A percentile compares a stretch with the other conserved stretches of the same genome.
Evolutionary conservation across 345 rosid genomes (phyloP).

Genomic region (Hibiscus trionum): DNA sequence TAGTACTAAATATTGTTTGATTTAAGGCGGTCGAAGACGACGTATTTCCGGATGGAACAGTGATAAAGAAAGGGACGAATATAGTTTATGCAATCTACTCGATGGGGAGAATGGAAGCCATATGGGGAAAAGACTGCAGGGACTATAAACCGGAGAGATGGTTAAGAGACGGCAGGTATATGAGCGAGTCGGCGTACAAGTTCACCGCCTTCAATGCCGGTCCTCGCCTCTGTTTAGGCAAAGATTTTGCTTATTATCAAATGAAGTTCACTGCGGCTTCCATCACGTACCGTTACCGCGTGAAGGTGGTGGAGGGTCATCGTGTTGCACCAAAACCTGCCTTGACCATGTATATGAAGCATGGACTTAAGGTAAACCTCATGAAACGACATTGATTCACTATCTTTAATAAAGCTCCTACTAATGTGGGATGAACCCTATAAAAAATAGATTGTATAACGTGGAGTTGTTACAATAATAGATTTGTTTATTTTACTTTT

Average conservation of each 20-base stretch:
- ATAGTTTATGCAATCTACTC: background rate
- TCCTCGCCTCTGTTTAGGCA: conserved; percentile 84
- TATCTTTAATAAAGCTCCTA: background rate
- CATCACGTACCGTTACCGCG: conserved; percentile 47
- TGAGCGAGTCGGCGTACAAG: conserved; percentile 83
- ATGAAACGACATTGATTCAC: background rate
- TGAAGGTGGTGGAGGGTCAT: conserved; percentile 52
- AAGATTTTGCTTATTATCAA: conserved; percentile 90
- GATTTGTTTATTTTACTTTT: background rate
- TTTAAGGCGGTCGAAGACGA: conserved; percentile 69
- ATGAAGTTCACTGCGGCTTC: conserved; percentile 83
- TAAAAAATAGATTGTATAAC: background rate
- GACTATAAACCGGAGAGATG: conserved; percentile 88
- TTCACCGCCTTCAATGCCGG: conserved; percentile 95
- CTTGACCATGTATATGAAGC: conserved; percentile 91
- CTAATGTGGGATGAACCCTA: background rate
- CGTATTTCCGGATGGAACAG: conserved; percentile 77
- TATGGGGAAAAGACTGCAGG: conserved; percentile 36
- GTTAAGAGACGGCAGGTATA: conserved; percentile 67
- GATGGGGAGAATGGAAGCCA: background rate
- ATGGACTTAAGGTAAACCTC: conserved; percentile 49
- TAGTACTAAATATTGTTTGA: too few species aligned
- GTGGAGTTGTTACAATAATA: background rate
- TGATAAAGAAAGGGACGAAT: conserved; percentile 23
- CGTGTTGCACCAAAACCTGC: conserved; percentile 62